Conservation (phyloP, 192 early-diverging fungal genomes). For the Coemansia nantahalensis region DNA sequence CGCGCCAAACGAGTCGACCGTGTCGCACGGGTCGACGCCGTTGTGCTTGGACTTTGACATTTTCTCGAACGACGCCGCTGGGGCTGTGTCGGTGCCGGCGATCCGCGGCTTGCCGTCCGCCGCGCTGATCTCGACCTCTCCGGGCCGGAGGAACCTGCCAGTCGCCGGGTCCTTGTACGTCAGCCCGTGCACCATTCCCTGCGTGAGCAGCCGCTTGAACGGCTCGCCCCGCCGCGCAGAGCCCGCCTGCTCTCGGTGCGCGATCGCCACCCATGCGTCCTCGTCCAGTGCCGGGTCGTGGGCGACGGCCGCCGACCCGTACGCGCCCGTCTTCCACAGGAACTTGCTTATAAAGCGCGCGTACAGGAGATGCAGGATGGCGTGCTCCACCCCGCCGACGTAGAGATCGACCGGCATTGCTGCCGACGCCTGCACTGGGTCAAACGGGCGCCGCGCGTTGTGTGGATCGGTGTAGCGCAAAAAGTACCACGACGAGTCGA, state of each 20-base stretch:
- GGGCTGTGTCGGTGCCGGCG: constrained; percentile 57
- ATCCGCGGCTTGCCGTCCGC: constrained; percentile 54
- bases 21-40: constrained; percentile 79
- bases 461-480: constrained; percentile 78
- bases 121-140: constrained; percentile 55
- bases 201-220: constrained; percentile 79
- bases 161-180: constrained; percentile 77
- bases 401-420: constrained; percentile 87
- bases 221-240: constrained; percentile 69
- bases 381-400: constrained; percentile 93
- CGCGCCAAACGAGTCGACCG: constrained; percentile 58
- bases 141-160: constrained; percentile 70
- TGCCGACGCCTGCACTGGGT: constrained; percentile 48
- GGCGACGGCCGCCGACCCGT: constrained; percentile 4
- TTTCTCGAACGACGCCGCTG: constrained; percentile 76
- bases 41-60: constrained; percentile 98
- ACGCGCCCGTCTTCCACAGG: constrained; percentile 60
- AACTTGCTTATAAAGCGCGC: constrained; percentile 90
- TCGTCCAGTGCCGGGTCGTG: background rate
- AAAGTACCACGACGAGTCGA: constrained; percentile 98
- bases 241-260: constrained; percentile 37
- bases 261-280: constrained; percentile 10
- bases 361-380: constrained; percentile 92
- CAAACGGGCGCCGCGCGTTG: constrained; percentile 60
- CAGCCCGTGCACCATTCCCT: constrained; percentile 93